Evolutionary conservation across 441 rosid genomes (phyloP).

Genomic region (Mallotus japonicus): DNA sequence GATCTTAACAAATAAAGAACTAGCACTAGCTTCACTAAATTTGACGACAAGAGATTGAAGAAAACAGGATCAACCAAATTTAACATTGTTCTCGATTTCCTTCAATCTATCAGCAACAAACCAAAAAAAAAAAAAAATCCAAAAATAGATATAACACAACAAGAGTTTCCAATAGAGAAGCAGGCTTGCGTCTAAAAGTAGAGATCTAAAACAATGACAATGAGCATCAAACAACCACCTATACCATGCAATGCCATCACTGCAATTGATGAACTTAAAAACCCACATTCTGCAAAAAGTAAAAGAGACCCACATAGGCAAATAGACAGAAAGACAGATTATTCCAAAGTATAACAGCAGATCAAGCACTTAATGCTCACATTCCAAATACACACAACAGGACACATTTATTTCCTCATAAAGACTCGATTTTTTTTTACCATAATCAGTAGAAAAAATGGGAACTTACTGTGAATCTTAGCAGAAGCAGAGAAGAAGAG

Average conservation of each 20-base stretch:
- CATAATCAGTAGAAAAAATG: not conserved
- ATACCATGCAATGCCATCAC: not conserved
- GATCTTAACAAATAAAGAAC: not conserved
- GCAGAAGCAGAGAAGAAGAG: conserved; percentile 42
- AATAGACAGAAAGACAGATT: not conserved
- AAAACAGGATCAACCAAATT: conserved; percentile 4
- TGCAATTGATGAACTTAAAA: not conserved
- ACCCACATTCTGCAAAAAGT: not conserved
- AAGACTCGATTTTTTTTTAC: not conserved
- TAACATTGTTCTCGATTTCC: not conserved
- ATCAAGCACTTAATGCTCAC: conserved; percentile 16
- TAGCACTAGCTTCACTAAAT: not conserved
- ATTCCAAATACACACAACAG: not conserved
- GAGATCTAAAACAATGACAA: conserved; percentile 14
- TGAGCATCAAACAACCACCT: not conserved
- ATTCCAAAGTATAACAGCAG: conserved; percentile 4
- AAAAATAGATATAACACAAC: not conserved
- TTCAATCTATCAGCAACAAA: not conserved
- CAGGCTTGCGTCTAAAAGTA: not conserved
- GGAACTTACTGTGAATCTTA: conserved; percentile 38
- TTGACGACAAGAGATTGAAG: not conserved
- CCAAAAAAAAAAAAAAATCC: not conserved
- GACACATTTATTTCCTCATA: not conserved
- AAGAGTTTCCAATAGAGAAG: not conserved
- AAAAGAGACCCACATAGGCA: not conserved